Base-by-base conservation (phyloP, 345 rosid genomes). In the Nephelium lappaceum region DNA sequence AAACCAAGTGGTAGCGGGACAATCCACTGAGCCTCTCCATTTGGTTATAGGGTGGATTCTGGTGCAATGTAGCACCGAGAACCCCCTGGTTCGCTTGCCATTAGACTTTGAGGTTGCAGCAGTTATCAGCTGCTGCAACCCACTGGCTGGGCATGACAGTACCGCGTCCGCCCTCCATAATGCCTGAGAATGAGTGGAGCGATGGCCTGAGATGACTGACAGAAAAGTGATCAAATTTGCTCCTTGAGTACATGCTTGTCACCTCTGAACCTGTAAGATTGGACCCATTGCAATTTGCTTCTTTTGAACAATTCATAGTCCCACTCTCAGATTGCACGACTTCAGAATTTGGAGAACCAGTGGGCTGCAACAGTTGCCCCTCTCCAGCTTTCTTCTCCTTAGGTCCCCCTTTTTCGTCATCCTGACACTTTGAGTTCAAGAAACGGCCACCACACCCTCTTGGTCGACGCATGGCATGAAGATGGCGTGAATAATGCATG, bases 361-460 rank as follows among this genome's bases (percentile, higher is more conserved):
- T 84, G n/a, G 81, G 91, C 77, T 74, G 93, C 76, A 55, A 73
- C 67, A 55, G 24, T 45, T 60, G 71, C 53, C 55, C 62, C 43
- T 68, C 71, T 60, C 42, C 41, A 31, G 78, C 67, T 73, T 76
- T 86, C 84, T 89, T 85, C 70, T 61, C 81, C 62, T 81, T 86
- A 64, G 2, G 75, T 77, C 79, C 86, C 4, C 72, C 85, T 74
- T 80, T 83, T 19, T 61, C 86, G 19, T 55, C 39, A 67, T 77
- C 77, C 39, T 27, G 55, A 68, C 36, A 80, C 81, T 88, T 92
- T 0, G 90, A 73, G 81, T 94, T 96, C 91, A 96, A 78, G 90
- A 96, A 96, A 70, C 99, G 93, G n/a, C 99, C 99, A 14, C 99
- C 98, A 0, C 87, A 88, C 72, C 99, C 99, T 84, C 99, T 92